A percentile compares a stretch with the other conserved stretches of the same genome.
These are phyloP conservation scores for Typha latifolia DNA, from an alignment of 176 grass and related monocot genomes.

Conservation along the genomic window DNA sequence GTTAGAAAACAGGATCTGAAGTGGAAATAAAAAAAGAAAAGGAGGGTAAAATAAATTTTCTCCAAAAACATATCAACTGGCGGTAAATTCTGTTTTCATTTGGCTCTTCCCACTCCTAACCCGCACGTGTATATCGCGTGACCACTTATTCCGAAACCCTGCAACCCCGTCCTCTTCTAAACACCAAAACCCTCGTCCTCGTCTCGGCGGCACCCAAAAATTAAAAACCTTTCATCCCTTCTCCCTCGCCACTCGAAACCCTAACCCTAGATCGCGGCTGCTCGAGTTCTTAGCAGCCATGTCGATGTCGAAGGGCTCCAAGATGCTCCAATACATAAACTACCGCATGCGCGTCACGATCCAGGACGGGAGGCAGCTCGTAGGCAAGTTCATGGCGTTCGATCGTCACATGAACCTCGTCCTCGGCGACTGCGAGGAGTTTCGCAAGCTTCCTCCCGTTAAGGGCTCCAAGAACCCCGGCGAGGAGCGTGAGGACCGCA, in stretches of 20 bases:
- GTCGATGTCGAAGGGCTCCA: conserved; percentile 97
- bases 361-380: conserved; percentile 92
- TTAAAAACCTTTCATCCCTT: not conserved
- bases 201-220: too few relatives aligned
- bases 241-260: conserved; percentile 1
- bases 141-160: too few relatives aligned
- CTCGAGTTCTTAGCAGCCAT: conserved; percentile 21
- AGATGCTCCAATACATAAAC: conserved; percentile 98
- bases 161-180: too few relatives aligned
- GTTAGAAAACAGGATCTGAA: too few relatives aligned
- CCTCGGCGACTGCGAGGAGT: conserved; percentile 98
- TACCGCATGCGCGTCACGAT: conserved; percentile 99
- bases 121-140: too few relatives aligned
- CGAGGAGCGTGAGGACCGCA: conserved; percentile 72
- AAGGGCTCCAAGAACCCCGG: conserved; percentile 66
- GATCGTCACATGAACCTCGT: conserved; percentile 99
- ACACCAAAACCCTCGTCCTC: too few relatives aligned
- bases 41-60: too few relatives aligned
- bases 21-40: too few relatives aligned
- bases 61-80: too few relatives aligned
- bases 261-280: conserved; percentile 29
- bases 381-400: conserved; percentile 99
- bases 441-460: conserved; percentile 78
- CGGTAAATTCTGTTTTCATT: too few relatives aligned
- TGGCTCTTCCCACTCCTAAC: too few relatives aligned